A percentile compares a stretch with the other conserved stretches of the same genome.
Evolutionary conservation across 1,284 basidiomycete species (phyloP).

Genomic region (Tylopilus sp.): DNA sequence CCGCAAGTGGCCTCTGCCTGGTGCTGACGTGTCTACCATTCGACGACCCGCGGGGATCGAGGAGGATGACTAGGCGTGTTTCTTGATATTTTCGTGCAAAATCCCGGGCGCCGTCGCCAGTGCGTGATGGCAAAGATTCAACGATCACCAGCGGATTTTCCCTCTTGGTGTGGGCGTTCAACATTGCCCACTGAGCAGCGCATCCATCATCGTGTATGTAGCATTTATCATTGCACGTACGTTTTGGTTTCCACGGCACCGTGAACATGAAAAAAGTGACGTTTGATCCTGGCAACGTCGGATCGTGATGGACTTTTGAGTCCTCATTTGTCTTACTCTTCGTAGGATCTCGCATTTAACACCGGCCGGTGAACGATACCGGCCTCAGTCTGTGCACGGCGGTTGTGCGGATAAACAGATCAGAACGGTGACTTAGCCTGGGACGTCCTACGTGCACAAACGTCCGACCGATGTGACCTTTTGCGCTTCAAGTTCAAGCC

Average conservation of each 20-base stretch:
- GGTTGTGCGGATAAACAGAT: too few species aligned
- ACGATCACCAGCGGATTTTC: conserved; percentile 25
- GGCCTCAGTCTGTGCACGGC: too few species aligned
- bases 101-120: conserved; percentile 2
- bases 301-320: too few species aligned
- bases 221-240: background rate
- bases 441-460: too few species aligned
- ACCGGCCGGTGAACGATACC: too few species aligned
- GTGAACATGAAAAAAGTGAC: background rate
- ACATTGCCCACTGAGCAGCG: conserved; percentile 24
- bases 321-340: too few species aligned
- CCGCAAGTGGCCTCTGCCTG: conserved; percentile 87
- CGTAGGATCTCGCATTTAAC: too few species aligned
- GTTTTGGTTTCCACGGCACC: background rate
- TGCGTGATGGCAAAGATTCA: conserved; percentile 26
- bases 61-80: conserved; percentile 40
- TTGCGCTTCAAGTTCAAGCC: too few species aligned
- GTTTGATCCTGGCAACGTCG: too few species aligned
- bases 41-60: conserved; percentile 64
- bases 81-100: background rate
- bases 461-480: too few species aligned
- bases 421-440: too few species aligned
- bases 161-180: conserved; percentile 25
- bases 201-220: background rate
- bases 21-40: conserved; percentile 70